Evolutionary conservation across 2,329 filamentous ascomycete genomes (phyloP).

Genomic region (Furcasterigmium furcatum): DNA sequence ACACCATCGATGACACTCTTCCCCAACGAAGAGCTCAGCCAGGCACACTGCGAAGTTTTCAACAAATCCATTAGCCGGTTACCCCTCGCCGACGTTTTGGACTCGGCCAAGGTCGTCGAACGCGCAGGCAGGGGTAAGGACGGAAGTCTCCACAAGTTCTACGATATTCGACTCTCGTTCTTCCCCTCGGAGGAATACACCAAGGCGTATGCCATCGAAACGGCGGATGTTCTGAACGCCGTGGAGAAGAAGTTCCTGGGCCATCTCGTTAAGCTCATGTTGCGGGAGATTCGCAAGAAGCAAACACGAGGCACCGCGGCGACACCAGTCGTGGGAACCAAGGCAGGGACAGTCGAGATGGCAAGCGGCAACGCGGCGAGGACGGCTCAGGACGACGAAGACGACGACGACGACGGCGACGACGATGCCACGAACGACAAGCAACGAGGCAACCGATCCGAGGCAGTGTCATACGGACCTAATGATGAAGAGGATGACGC

Average conservation of each 20-base stretch:
- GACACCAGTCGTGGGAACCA: constrained; percentile 68
- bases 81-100: constrained; percentile 78
- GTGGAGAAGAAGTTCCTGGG: constrained; percentile 80
- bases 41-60: constrained; percentile 71
- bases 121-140: constrained; percentile 68
- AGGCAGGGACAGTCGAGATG: constrained; percentile 50
- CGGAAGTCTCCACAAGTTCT: constrained; percentile 74
- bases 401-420: constrained; percentile 73
- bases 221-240: constrained; percentile 72
- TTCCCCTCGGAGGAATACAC: constrained; percentile 83
- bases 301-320: constrained; percentile 62
- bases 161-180: constrained; percentile 76
- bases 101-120: constrained; percentile 79
- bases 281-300: constrained; percentile 82
- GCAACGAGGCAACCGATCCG: constrained; percentile 69
- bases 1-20: constrained; percentile 88
- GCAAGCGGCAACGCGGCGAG: constrained; percentile 35
- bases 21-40: constrained; percentile 68
- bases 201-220: constrained; percentile 78
- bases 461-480: constrained; percentile 84
- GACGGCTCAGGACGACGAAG: constrained; percentile 50
- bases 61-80: constrained; percentile 89
- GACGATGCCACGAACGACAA: constrained; percentile 75
- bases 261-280: constrained; percentile 65
- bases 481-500: constrained; percentile 90